These are phyloP conservation scores for Agrocybe praecox DNA, from an alignment of 768 basidiomycete species.

Conservation along the genomic window DNA sequence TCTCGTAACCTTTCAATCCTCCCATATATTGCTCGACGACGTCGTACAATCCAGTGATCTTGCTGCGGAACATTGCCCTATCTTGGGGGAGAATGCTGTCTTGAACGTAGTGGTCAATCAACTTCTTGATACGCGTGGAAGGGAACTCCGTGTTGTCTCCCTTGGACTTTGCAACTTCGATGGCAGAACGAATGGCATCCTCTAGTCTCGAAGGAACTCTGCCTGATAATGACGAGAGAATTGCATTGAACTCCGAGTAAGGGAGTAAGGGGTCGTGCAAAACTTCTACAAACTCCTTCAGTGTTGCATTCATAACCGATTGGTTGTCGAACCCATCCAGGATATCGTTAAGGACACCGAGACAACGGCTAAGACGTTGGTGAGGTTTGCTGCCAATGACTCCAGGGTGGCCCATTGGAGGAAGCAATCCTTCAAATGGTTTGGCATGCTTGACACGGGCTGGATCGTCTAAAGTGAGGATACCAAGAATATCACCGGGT, in stretches of 20 bases:
- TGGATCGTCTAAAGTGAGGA: conserved; percentile 94
- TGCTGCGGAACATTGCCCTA: conserved; percentile 73
- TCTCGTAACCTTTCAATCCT: conserved; percentile 89
- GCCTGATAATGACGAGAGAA: conserved; percentile 87
- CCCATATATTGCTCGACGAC: conserved; percentile 78
- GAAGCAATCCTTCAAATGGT: conserved; percentile 94
- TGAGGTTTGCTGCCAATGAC: conserved; percentile 89
- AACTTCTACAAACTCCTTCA: conserved; percentile 85
- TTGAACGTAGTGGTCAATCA: conserved; percentile 83
- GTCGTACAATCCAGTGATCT: conserved; percentile 70
- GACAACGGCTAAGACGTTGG: conserved; percentile 77
- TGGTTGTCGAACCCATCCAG: conserved; percentile 97
- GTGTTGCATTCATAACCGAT: conserved; percentile 80
- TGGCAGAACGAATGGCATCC: conserved; percentile 74
- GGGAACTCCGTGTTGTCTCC: conserved; percentile 87
- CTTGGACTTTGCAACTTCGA: conserved; percentile 78
- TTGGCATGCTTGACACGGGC: conserved; percentile 97
- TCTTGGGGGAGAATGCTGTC: conserved; percentile 83
- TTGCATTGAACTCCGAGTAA: conserved; percentile 81
- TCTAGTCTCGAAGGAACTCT: conserved; percentile 94
- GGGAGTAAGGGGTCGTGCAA: conserved; percentile 87
- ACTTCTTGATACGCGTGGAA: conserved; percentile 79
- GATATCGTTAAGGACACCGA: conserved; percentile 84
- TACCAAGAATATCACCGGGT: conserved; percentile 96
- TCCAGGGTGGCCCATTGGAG: conserved; percentile 82